phyloP scores from a whole-genome alignment of 2,329 filamentous ascomycete genomes.

The Fusarium palustre region DNA sequence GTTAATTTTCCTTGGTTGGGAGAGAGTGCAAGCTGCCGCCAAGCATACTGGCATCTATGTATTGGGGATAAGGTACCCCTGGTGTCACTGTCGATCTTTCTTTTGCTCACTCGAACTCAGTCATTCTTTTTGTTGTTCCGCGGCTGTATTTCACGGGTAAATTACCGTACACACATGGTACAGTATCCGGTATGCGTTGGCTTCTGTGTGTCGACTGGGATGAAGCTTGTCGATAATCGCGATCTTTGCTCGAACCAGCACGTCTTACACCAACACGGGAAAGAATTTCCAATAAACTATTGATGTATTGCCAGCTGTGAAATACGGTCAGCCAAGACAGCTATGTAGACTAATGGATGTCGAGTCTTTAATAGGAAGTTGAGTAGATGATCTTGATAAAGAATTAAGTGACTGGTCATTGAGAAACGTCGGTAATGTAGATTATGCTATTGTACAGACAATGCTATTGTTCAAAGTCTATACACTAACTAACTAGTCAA shows the following conservation, averaged over 20 bases:
- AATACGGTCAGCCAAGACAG: background rate
- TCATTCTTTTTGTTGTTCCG: too few relatives aligned
- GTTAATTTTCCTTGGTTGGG: background rate
- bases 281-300: background rate
- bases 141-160: background rate
- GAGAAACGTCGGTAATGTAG: background rate
- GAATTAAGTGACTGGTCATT: background rate
- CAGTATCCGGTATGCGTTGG: background rate
- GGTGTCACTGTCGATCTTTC: background rate
- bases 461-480: background rate
- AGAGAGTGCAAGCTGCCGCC: constrained; percentile 8
- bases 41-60: constrained; percentile 2
- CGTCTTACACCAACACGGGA: background rate
- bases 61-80: background rate
- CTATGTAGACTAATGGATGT: background rate
- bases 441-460: background rate
- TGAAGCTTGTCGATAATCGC: background rate
- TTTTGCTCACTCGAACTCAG: background rate
- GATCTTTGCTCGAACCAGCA: background rate
- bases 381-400: background rate
- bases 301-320: background rate
- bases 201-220: background rate
- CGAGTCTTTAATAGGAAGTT: background rate
- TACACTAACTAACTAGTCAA: too few relatives aligned
- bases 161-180: background rate